These are phyloP conservation scores for Acrocalymma vagum DNA, from an alignment of 2,329 filamentous ascomycete genomes.

Conservation along the genomic window DNA sequence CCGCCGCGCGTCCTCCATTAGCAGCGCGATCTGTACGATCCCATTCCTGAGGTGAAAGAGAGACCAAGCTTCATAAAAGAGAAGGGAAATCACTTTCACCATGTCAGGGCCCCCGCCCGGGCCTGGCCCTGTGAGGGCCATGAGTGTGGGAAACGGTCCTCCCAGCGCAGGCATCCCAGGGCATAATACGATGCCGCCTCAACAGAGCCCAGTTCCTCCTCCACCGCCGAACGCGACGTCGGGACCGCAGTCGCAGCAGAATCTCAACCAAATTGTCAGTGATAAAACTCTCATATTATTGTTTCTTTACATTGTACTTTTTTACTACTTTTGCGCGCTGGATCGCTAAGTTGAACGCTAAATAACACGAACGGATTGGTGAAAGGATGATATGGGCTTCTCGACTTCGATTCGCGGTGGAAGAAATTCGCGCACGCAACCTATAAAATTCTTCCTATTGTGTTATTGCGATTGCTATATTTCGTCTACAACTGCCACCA, in stretches of 20 bases:
- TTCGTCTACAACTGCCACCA: too few species aligned
- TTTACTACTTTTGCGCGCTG: neutral
- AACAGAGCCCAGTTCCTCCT: constrained; percentile 57
- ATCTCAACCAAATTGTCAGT: constrained; percentile 95
- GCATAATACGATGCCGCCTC: constrained; percentile 56
- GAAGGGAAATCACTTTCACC: constrained; percentile 26
- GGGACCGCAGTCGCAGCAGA: constrained; percentile 78
- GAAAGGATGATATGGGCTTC: too few species aligned
- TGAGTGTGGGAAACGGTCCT: constrained; percentile 54
- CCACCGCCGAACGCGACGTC: constrained; percentile 57
- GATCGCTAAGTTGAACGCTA: too few species aligned
- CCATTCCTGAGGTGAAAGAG: constrained; percentile 29
- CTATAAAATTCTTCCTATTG: too few species aligned
- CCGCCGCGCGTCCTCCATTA: constrained; percentile 13
- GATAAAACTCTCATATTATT: neutral
- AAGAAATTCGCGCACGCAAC: too few species aligned
- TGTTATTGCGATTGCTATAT: too few species aligned
- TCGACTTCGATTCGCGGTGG: too few species aligned
- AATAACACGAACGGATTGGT: too few species aligned
- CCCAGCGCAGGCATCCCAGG: constrained; percentile 48
- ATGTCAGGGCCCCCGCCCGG: constrained; percentile 49
- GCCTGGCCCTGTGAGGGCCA: constrained; percentile 43
- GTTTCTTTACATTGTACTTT: neutral
- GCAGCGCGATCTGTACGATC: constrained; percentile 24
- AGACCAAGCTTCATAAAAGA: constrained; percentile 21